Conservation (phyloP, 768 basidiomycete species). For the Clavulina sp. region DNA sequence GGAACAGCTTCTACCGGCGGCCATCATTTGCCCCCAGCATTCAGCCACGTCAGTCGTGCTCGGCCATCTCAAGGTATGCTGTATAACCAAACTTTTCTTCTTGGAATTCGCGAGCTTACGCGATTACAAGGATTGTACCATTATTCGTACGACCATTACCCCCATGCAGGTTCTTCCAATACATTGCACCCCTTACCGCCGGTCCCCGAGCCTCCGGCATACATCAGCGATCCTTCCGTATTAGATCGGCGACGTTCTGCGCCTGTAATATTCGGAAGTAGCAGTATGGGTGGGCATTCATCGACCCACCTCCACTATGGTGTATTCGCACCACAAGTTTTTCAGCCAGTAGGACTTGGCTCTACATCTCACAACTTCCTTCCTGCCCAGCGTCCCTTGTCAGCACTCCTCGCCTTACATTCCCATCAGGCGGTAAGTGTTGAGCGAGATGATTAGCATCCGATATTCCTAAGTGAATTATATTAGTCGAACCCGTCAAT, state of each 20-base stretch:
- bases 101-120: no score
- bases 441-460: no score
- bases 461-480: no score
- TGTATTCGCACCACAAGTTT: not conserved
- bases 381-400: not conserved
- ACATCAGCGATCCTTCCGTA: not conserved
- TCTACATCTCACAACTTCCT: not conserved
- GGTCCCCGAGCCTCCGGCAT: not conserved
- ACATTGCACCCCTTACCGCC: not conserved
- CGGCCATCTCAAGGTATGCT: not conserved
- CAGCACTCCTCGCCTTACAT: no score
- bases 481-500: no score
- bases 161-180: not conserved
- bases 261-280: no score
- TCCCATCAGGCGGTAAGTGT: no score
- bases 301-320: not conserved
- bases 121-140: no score
- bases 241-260: not conserved
- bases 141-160: not conserved
- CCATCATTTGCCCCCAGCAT: not conserved
- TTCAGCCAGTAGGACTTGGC: not conserved
- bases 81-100: no score
- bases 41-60: not conserved
- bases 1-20: not conserved
- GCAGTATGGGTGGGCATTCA: no score